Evolutionary conservation across 495 filamentous ascomycete species (phyloP).

Genomic region (Darksidea phi): DNA sequence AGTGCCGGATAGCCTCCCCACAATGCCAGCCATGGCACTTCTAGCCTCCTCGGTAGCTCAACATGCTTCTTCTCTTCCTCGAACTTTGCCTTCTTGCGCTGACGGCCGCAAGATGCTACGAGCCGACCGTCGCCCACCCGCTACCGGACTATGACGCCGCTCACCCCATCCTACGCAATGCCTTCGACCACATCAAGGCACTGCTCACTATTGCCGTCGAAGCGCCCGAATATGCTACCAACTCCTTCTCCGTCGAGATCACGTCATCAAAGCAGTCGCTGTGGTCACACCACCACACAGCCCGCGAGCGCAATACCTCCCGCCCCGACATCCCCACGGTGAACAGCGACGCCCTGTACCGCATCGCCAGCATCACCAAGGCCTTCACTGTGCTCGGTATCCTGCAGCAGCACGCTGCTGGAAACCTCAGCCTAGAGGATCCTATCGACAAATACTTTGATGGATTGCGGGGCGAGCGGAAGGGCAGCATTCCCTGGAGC

Average conservation of each 20-base stretch:
- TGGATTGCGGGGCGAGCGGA: constrained; percentile 30
- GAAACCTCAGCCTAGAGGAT: constrained; percentile 42
- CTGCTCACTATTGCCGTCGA: not conserved
- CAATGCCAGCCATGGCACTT: no score
- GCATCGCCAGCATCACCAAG: constrained; percentile 45
- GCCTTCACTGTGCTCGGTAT: constrained; percentile 42
- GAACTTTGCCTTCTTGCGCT: not conserved
- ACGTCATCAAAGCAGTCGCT: constrained; percentile 39
- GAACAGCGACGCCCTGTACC: constrained; percentile 40
- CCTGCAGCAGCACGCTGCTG: constrained; percentile 41
- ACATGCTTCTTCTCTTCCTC: no score
- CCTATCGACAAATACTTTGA: constrained; percentile 38
- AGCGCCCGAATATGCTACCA: constrained; percentile 23
- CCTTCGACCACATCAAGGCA: constrained; percentile 21
- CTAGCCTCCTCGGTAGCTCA: no score
- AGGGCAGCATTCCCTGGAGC: constrained; percentile 39
- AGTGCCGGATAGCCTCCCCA: no score
- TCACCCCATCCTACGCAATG: constrained; percentile 6
- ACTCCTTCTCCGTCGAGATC: constrained; percentile 41
- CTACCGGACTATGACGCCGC: constrained; percentile 20
- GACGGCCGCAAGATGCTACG: constrained; percentile 25
- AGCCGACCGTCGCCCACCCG: constrained; percentile 24
- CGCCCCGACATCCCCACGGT: constrained; percentile 35
- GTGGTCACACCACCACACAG: constrained; percentile 41
- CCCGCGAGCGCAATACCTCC: constrained; percentile 34